Conservation (phyloP, 2,329 filamentous ascomycete species). For the Colletotrichum coccodes region DNA sequence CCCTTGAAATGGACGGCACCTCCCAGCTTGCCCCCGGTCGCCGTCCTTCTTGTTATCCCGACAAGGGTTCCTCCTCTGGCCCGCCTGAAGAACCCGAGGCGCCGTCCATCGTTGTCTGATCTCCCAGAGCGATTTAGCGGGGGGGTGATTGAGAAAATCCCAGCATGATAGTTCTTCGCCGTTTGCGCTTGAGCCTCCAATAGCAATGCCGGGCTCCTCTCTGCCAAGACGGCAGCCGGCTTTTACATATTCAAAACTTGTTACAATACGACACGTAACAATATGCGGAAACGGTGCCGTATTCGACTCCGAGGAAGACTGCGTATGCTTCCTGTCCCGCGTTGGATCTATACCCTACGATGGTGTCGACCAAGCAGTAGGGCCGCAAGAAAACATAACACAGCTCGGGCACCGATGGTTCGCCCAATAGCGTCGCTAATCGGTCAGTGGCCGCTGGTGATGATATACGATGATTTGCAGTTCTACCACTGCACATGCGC, state of each 20-base stretch:
- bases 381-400: conserved; percentile 16
- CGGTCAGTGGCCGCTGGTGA: neutral
- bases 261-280: neutral
- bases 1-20: neutral
- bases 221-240: conserved; percentile 25
- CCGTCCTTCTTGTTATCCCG: neutral
- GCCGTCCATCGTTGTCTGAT: neutral
- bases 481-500: neutral
- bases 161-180: neutral
- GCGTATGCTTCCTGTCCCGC: neutral
- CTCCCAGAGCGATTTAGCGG: neutral
- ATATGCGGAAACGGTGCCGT: neutral
- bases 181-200: neutral
- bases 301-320: conserved; percentile 3
- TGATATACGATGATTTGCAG: neutral
- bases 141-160: neutral
- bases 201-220: neutral
- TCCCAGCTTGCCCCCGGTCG: neutral
- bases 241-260: neutral
- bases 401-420: neutral
- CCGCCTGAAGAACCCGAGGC: conserved; percentile 3
- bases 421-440: neutral
- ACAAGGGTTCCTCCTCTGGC: neutral
- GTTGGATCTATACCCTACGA: neutral
- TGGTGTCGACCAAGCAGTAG: neutral